Evolutionary conservation across 2,329 filamentous ascomycete species (phyloP), one percentile per base, ranked within the genome.

Genomic region (Curvularia lunata): DNA sequence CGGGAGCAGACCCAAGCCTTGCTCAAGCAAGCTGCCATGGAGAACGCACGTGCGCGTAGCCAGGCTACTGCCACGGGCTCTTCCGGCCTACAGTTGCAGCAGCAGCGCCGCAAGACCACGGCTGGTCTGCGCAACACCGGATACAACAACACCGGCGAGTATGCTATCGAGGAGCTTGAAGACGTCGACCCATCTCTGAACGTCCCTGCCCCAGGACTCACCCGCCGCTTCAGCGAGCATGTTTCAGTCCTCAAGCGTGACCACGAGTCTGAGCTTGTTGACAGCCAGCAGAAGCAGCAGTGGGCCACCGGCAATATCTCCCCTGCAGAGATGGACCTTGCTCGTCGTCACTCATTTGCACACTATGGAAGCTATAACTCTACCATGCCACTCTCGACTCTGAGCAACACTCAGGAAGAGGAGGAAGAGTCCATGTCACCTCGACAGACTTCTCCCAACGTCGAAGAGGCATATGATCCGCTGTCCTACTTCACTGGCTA

Each of bases 321-420:
- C 10, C 59, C 62, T 16, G 60, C 65, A 27, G 62, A 62, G 27
- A 56, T 60, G 25, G 71, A 74, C 38, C 89, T 92, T 68, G 92
- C 90, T 67, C 85, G 91, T 58, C 86, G 91, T 27, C 91, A 94
- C 75, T 94, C 91, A 1, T 91, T 95, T 71, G 91, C 81, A 13
- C 79, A 75, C 37, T 72, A 73, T 32, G 62, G 65, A 25, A 69
- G 64, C 43, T 69, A 75, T 42, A 66, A 64, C 12, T 59, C 63
- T 8, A 62, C 62, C 1, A 67, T 74, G 59, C 63, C 66, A 3
- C 48, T 66, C 2, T 59, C 67, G 0, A 71, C 68, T 5, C 56
- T 76, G 42, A 62, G 63, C 48, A 70, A 75, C 58, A 75, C 71
- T 0, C 65, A 72, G 43, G 72, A 74, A 51, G 71, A 73, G 34